Percentiles rank a stretch among this genome's conserved stretches.
Evolutionary conservation across 805 yeast genomes (phyloP).

Genomic region (Saturnispora ahearnii): DNA sequence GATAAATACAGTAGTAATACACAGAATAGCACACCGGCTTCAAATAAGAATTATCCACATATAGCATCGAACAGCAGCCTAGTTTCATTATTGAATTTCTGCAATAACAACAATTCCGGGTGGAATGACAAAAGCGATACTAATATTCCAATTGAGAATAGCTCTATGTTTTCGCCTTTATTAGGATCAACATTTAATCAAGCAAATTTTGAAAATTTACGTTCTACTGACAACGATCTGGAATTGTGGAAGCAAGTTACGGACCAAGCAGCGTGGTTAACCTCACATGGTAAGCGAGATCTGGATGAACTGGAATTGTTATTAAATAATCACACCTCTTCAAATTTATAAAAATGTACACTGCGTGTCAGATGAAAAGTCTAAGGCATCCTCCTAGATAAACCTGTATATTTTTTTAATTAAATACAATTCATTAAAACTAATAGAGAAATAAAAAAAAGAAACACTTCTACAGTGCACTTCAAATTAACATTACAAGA

Average conservation of each 20-base stretch:
- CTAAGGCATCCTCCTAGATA: not conserved
- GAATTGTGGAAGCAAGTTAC: constrained; percentile 73
- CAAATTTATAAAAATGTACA: not conserved
- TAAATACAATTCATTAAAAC: not conserved
- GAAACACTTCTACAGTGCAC: constrained; percentile 1
- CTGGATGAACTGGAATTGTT: not conserved
- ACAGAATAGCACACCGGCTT: not conserved
- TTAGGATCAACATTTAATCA: constrained; percentile 26
- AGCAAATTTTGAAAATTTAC: constrained; percentile 28
- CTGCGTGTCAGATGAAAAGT: not conserved
- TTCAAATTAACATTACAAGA: constrained; percentile 1
- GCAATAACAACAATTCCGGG: not conserved
- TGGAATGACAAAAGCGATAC: not conserved
- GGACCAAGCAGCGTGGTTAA: constrained; percentile 66
- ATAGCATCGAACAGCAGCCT: constrained; percentile 15
- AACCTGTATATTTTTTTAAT: not conserved
- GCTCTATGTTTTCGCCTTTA: constrained; percentile 20
- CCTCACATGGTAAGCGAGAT: not conserved
- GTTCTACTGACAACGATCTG: constrained; percentile 34
- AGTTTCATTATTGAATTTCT: not conserved
- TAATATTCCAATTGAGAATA: not conserved
- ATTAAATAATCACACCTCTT: not conserved
- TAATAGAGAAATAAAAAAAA: not conserved
- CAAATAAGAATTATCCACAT: constrained; percentile 33
- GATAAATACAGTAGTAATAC: not conserved